Conservation (phyloP, 768 basidiomycete genomes). For the Hirschioporus abietinus region DNA sequence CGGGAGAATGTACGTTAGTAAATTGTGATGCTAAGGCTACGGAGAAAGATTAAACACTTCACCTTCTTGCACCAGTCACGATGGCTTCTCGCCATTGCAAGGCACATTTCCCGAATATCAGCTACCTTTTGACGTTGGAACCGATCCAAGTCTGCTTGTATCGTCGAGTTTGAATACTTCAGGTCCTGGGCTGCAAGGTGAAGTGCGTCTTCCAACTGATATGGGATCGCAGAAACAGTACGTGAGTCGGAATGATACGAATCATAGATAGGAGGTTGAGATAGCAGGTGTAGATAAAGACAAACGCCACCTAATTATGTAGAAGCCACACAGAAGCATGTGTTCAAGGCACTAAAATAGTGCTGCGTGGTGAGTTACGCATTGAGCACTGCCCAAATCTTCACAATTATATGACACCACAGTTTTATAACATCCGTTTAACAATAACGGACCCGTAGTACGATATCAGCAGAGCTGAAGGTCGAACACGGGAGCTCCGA, state of each 20-base stretch:
- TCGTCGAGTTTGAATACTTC: constrained; percentile 93
- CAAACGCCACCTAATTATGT: constrained; percentile 3
- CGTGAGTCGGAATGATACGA: neutral
- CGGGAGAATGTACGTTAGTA: constrained; percentile 9
- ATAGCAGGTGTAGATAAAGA: neutral
- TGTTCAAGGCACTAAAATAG: neutral
- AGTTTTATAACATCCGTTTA: neutral
- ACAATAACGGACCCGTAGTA: neutral
- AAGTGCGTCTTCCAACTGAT: constrained; percentile 89
- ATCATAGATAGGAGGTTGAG: constrained; percentile 9
- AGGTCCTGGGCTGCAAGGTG: constrained; percentile 91
- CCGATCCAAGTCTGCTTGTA: constrained; percentile 95
- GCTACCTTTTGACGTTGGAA: constrained; percentile 99
- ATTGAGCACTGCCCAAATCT: neutral
- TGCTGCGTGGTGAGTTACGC: neutral
- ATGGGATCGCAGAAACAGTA: neutral
- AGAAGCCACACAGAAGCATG: neutral
- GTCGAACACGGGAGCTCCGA: neutral
- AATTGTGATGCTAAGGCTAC: neutral
- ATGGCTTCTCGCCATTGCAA: constrained; percentile 85
- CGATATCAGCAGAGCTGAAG: neutral
- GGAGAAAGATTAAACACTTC: neutral
- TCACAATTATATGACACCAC: neutral
- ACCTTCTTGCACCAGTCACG: constrained; percentile 98
- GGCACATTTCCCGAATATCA: constrained; percentile 90